Base-by-base conservation (phyloP, 2,329 filamentous ascomycete species). In the Aspergillus sclerotialis region DNA sequence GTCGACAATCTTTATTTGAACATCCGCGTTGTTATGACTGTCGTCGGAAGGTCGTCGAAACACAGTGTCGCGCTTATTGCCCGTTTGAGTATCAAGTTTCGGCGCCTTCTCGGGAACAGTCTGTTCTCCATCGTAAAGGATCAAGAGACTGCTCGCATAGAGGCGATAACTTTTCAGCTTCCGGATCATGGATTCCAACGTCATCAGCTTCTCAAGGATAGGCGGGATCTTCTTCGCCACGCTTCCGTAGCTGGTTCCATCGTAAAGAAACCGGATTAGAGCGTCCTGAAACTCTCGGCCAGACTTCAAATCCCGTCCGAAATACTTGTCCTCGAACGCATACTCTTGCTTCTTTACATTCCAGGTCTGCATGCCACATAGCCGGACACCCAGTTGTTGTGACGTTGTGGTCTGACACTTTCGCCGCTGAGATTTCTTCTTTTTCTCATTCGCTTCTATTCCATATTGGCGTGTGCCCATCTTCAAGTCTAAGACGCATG, bases 381-480 rank as follows among this genome's bases (percentile, higher is more conserved):
- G 81, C 13, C 92, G 80, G 3, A 98, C 92, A 4, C 92, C 92
- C 1, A 98, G 75, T 58, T 93, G 81, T 39, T 82, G 80, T 6
- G 92, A 96, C 0, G 92, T 98, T 0, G 92, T 98, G 43, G 77
- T 82, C 44, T 85, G 82, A 60, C 92, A 96, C 61, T 98, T 98
- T 48, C 86, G 81, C 38, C 86, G 79, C 60, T 98, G 92, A 0
- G 92, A 96, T 40, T 82, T 80, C 53, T 89, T 85, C 61, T 98
- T 98, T 69, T 94, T 94, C 28, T 87, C 80, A 34, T 76, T 80
- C 2, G 92, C 92, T 48, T 96, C 89, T 9, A 96, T 79, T 6
- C 92, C 92, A 57, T 95, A 96, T 56, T 98, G 92, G 2, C 92
- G 81, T 6, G 92, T 98, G 13, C 92, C 92, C 92, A 98, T 98